These are phyloP conservation scores for Spatholobus suberectus DNA, from an alignment of 306 rosid species.

Conservation along the genomic window DNA sequence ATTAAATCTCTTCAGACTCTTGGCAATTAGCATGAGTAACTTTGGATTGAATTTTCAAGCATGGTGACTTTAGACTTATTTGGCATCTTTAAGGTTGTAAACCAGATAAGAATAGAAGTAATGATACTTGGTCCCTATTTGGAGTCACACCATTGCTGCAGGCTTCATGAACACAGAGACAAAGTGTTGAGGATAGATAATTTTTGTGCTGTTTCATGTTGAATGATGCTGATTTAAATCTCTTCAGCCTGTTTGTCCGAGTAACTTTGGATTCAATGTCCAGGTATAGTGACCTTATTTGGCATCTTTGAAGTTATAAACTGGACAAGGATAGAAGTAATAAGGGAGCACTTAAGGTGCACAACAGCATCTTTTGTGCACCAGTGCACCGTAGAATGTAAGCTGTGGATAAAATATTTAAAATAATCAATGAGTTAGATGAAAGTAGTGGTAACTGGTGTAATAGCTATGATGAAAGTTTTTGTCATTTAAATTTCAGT, in stretches of 20 bases:
- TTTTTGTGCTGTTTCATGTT: not conserved
- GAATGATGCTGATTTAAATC: slow-evolving; percentile 11
- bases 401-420: not conserved
- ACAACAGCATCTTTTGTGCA: not conserved
- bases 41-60: slow-evolving; percentile 1
- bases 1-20: not conserved
- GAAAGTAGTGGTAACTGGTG: not conserved
- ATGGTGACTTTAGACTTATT: not conserved
- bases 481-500: not conserved
- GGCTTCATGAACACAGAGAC: not conserved
- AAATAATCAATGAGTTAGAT: not conserved
- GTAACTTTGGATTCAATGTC: not conserved
- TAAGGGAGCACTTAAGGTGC: not conserved
- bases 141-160: not conserved
- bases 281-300: not conserved
- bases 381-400: not conserved
- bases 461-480: not conserved
- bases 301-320: not conserved
- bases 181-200: not conserved
- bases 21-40: not conserved
- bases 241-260: not conserved
- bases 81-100: not conserved
- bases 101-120: not conserved
- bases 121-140: not conserved
- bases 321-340: not conserved